These are phyloP conservation scores for Botrytis elliptica DNA, from an alignment of 2,329 filamentous ascomycete genomes.

Conservation along the genomic window DNA sequence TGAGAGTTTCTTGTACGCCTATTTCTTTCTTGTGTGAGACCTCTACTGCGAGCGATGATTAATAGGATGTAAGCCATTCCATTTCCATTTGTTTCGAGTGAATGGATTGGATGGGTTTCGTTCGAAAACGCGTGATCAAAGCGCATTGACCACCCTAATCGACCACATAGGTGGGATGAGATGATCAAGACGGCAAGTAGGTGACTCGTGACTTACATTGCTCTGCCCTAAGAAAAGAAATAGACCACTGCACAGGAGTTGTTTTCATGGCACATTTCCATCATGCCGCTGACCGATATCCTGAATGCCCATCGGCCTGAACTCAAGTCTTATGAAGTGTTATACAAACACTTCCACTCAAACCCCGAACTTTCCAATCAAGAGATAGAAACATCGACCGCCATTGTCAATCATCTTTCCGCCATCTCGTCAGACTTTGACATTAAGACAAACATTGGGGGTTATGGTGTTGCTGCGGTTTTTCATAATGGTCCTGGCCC, in stretches of 20 bases:
- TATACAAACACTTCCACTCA: constrained; percentile 17
- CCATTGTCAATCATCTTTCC: not conserved
- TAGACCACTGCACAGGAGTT: not conserved
- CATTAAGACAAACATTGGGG: constrained; percentile 53
- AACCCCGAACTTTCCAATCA: constrained; percentile 20
- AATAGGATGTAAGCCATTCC: not conserved
- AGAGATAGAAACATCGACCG: constrained; percentile 13
- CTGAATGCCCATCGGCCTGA: not conserved
- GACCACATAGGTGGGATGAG: not conserved
- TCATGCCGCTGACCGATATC: not conserved
- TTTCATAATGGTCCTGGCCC: constrained; percentile 54
- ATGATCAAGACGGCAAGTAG: not conserved
- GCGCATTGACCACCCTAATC: not conserved
- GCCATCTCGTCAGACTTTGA: constrained; percentile 39
- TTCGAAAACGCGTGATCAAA: not conserved
- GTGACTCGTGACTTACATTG: not conserved
- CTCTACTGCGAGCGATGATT: not conserved
- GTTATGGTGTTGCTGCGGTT: constrained; percentile 56
- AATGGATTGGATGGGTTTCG: not conserved
- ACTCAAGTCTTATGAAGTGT: constrained; percentile 8
- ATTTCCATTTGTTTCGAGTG: not conserved
- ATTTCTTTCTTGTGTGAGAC: not conserved
- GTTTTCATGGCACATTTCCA: not conserved
- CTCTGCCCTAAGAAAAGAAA: not conserved
- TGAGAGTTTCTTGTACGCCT: not conserved